Base-by-base conservation (phyloP, 1,284 basidiomycete species). In the Ceratobasidium sp. region DNA sequence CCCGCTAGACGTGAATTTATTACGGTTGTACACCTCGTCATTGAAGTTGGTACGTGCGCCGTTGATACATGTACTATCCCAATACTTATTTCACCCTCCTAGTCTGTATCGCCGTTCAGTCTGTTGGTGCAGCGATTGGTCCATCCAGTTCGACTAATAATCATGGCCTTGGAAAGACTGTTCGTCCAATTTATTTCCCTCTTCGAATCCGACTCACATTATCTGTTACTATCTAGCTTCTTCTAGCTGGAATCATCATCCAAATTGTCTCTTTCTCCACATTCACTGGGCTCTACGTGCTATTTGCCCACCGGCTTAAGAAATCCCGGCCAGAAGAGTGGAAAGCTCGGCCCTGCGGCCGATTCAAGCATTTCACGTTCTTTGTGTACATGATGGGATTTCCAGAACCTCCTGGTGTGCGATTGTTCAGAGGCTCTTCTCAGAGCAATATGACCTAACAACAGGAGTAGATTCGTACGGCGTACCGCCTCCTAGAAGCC, bases 401-500 rank as follows among this genome's bases (percentile, higher is more conserved):
- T 40, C 29, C n/a, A 46, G 29, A 25, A 25, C 17, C 40, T 67
- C 2, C 43, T 49, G 3, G 65, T 67, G 46, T 11, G 65, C 34
- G 4, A 11, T 57, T 57, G 2, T 57, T 34, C 29, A 56, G 2
- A 40, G 5, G 6, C 9, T 40, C 9, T 40, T 9, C 9, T 40
- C 37, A 40, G 37, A 9, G 9, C 6, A 40, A 40, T 40, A 40
- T 40, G 37, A 40, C 37, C 3, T 9, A 40, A 40, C 37, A 40
- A 9, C 37, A 9, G 37, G 37, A 5, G 37, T 22, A 67, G 65
- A 67, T 67, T 67, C 65, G 44, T 29, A 67, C 65, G 5, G 46
- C 46, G 7, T 67, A 67, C 43, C 65, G 65, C 8, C 25, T 49
- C 13, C 29, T 67, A 2, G 65, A 67, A 29, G 65, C 65, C 34